Conservation (phyloP, 371 early-diverging fungal genomes). For the Saksenaea vasiformis region DNA sequence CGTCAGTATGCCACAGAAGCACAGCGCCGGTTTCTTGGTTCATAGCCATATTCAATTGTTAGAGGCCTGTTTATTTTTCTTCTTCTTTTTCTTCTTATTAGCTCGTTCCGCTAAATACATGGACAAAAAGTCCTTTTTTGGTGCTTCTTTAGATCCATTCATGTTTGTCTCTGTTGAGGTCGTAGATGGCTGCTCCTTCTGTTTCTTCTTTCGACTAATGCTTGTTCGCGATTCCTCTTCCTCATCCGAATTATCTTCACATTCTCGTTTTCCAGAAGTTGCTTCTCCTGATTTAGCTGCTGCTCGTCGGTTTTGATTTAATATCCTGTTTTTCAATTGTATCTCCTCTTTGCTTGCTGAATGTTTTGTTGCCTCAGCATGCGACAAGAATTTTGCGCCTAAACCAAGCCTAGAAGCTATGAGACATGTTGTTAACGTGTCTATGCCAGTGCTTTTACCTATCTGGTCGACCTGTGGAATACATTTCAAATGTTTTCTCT, state of each 20-base stretch:
- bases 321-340: conserved; percentile 44
- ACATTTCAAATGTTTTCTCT: conserved; percentile 22
- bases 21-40: not conserved
- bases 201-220: conserved; percentile 4
- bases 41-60: not conserved
- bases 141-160: not conserved
- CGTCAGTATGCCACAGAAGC: conserved; percentile 11
- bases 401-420: conserved; percentile 47
- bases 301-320: conserved; percentile 48
- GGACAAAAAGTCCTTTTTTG: conserved; percentile 53
- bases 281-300: conserved; percentile 16
- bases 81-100: conserved; percentile 55
- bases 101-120: conserved; percentile 57
- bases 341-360: conserved; percentile 42
- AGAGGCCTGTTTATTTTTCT: conserved; percentile 21
- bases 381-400: conserved; percentile 62
- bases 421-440: not conserved
- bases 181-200: conserved; percentile 10
- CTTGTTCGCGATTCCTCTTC: conserved; percentile 48
- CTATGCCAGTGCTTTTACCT: conserved; percentile 26
- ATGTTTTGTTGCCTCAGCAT: conserved; percentile 57
- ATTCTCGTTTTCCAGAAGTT: conserved; percentile 21
- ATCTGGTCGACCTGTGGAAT: conserved; percentile 50
- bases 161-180: conserved; percentile 6
- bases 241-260: conserved; percentile 34